Percentiles rank a stretch among this genome's conserved stretches.
Conservation (phyloP, 2,329 filamentous ascomycete genomes). For the Biscogniauxia mediterranea region DNA sequence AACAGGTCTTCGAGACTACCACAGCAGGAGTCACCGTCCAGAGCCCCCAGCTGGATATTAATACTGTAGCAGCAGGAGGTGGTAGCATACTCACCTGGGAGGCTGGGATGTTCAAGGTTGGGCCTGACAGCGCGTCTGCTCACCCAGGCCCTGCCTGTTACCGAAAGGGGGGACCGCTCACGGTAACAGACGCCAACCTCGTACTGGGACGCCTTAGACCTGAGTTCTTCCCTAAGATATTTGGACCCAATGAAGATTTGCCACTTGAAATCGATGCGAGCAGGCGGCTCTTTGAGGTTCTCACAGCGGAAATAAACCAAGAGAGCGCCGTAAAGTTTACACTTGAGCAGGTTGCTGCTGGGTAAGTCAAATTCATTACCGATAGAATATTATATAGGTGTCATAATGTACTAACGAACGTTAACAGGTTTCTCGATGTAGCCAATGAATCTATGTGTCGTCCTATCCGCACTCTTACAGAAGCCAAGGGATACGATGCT, state of each 20-base stretch:
- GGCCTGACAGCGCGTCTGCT: conserved; percentile 83
- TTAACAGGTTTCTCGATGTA: conserved; percentile 71
- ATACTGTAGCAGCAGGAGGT: conserved; percentile 89
- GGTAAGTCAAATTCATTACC: no score
- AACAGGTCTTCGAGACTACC: conserved; percentile 92
- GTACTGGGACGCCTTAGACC: conserved; percentile 81
- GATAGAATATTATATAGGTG: no score
- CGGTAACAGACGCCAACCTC: conserved; percentile 91
- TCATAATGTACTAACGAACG: no score
- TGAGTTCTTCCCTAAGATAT: conserved; percentile 93
- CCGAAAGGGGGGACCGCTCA: conserved; percentile 81
- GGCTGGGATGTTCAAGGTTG: conserved; percentile 87
- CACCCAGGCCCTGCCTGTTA: conserved; percentile 91
- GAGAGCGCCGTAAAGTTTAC: conserved; percentile 72
- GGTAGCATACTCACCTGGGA: conserved; percentile 82
- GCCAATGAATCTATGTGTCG: conserved; percentile 90
- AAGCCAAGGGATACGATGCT: conserved; percentile 89
- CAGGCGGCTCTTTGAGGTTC: conserved; percentile 68
- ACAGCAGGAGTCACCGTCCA: conserved; percentile 94
- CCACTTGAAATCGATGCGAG: conserved; percentile 75
- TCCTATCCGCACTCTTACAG: conserved; percentile 85
- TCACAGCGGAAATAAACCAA: conserved; percentile 74
- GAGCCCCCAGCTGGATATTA: conserved; percentile 89
- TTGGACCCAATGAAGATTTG: conserved; percentile 84
- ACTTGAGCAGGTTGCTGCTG: conserved; percentile 78